Evolutionary conservation across 441 rosid genomes (phyloP).

Genomic region (Populus hybrid): DNA sequence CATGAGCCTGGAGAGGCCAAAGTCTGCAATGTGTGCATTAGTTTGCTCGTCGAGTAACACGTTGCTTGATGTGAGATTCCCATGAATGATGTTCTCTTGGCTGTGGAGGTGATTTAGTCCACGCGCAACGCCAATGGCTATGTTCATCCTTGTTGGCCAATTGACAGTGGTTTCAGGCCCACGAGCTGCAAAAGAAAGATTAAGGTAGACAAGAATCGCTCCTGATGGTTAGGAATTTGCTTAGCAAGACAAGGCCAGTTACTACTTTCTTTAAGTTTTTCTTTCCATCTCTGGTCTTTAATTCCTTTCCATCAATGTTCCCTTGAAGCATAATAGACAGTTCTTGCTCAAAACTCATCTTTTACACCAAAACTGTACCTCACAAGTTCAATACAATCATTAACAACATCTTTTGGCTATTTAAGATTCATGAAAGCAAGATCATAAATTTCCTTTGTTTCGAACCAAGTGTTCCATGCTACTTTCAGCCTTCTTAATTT

Average conservation of each 20-base stretch:
- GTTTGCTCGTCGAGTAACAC: constrained; percentile 64
- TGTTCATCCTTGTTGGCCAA: constrained; percentile 75
- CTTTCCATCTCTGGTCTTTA: too few species aligned
- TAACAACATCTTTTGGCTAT: background rate
- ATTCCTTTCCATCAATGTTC: background rate
- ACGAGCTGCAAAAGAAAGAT: constrained; percentile 43
- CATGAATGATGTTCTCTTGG: constrained; percentile 66
- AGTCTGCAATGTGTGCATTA: constrained; percentile 64
- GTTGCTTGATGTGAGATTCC: constrained; percentile 83
- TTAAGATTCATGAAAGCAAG: background rate
- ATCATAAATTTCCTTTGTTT: background rate
- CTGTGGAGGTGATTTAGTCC: constrained; percentile 68
- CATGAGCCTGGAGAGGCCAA: constrained; percentile 73
- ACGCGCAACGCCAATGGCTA: constrained; percentile 58
- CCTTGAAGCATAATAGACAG: background rate
- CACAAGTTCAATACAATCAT: background rate
- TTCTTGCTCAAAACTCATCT: background rate
- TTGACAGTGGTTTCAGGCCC: constrained; percentile 60
- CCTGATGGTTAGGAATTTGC: background rate
- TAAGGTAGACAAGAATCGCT: background rate
- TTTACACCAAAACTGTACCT: background rate
- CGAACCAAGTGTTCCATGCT: background rate
- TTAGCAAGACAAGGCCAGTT: background rate
- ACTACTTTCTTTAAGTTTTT: background rate
- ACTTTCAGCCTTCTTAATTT: background rate